phyloP scores from a whole-genome alignment of 306 rosid species.

The Purshia tridentata region DNA sequence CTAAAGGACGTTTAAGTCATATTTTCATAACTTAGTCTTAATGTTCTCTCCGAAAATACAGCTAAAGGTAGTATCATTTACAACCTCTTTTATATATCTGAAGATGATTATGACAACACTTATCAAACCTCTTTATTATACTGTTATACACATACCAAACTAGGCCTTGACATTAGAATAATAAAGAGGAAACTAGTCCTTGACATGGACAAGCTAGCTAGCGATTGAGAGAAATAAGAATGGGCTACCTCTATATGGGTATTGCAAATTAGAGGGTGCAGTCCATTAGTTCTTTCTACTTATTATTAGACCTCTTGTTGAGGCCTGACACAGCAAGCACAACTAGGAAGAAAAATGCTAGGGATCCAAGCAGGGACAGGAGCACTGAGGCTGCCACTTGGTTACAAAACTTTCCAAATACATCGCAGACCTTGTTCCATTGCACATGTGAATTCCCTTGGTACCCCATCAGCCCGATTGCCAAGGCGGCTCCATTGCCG shows the following conservation, averaged over 20 bases:
- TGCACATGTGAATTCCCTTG: constrained; percentile 70
- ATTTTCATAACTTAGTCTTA: too few species aligned
- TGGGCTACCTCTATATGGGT: not conserved
- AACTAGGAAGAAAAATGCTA: constrained; percentile 44
- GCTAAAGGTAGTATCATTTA: too few species aligned
- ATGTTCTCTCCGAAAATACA: too few species aligned
- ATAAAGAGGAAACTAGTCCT: not conserved
- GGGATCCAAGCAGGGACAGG: constrained; percentile 48
- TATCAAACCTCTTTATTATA: too few species aligned
- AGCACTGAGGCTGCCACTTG: constrained; percentile 38
- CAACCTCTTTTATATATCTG: too few species aligned
- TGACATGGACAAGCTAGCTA: not conserved
- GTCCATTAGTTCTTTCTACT: not conserved
- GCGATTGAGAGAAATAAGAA: too few species aligned
- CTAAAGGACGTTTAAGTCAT: too few species aligned
- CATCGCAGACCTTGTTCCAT: constrained; percentile 75
- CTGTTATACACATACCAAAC: not conserved
- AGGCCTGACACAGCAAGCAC: constrained; percentile 32
- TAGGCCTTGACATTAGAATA: not conserved
- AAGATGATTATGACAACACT: too few species aligned
- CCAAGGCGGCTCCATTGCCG: constrained; percentile 52
- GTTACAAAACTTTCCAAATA: constrained; percentile 55
- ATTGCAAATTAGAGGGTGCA: not conserved
- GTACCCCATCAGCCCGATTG: constrained; percentile 53
- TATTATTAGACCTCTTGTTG: constrained; percentile 8